A percentile compares a stretch with the other conserved stretches of the same genome.
Conservation (phyloP, 1,139 yeast species). For the Geotrichum citri-aurantii region DNA sequence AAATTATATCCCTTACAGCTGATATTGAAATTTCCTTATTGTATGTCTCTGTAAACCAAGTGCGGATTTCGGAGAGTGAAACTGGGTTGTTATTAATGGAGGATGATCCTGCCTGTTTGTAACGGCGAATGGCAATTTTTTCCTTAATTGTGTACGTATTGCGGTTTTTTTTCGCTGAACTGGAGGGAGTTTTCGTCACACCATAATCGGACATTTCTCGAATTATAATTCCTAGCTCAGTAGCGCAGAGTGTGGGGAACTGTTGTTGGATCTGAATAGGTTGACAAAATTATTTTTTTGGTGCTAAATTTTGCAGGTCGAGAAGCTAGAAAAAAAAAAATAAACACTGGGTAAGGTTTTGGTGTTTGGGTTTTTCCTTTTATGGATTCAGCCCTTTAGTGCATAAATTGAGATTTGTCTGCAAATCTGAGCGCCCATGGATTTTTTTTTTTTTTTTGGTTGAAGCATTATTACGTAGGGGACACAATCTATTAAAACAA, state of each 20-base stretch:
- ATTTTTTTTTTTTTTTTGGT: too few species aligned
- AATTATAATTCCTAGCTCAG: too few species aligned
- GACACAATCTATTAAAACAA: too few species aligned
- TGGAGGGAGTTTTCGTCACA: neutral
- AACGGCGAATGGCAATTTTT: neutral
- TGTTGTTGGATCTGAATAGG: neutral
- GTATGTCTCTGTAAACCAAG: neutral
- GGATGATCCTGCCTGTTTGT: neutral
- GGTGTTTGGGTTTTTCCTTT: neutral
- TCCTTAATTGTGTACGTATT: neutral
- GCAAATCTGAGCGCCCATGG: too few species aligned
- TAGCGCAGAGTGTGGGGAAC: neutral
- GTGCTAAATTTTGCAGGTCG: neutral
- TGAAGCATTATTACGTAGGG: too few species aligned
- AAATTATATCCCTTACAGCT: neutral
- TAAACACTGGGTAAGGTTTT: neutral
- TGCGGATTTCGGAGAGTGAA: neutral
- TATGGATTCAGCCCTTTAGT: neutral
- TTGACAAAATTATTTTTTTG: neutral
- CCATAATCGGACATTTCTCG: neutral
- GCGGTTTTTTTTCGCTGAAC: neutral
- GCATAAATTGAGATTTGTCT: too few species aligned
- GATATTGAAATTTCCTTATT: neutral
- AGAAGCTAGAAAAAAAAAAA: too few species aligned
- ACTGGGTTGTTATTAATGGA: neutral